Evolutionary conservation across 495 filamentous ascomycete genomes (phyloP), one percentile per base, ranked within the genome.

Genomic region (Penicillium antarcticum): DNA sequence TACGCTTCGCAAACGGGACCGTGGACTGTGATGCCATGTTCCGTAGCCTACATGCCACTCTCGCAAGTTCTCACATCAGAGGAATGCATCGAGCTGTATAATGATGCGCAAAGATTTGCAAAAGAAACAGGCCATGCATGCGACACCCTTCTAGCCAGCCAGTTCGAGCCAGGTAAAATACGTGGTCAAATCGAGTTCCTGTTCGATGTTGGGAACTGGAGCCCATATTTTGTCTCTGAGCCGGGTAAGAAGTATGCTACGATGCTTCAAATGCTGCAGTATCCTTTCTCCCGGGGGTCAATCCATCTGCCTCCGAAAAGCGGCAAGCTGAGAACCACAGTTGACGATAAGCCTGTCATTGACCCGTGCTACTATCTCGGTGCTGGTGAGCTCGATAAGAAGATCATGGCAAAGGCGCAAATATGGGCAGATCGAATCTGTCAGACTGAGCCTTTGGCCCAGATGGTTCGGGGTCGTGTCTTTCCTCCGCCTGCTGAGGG

Each of bases 181-280:
- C 60, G 74, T 1, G 78, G 78, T 5, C 79, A 81, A 39, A 56
- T 82, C 9, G 78, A 82, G 58, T 79, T 65, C 51, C 61, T 79
- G 48, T 75, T 79, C 37, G 73, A 79, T 36, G 55, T 74, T 4
- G 72, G 74, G 14, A 80, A 80, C 51, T 78, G 76, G 73, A 74
- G 62, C 34, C 65, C 73, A 13, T 66, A 64, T 24, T 76, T 70
- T 49, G 38, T 46, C 2, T 65, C 69, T 0, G 49, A 68, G n/a
- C 57, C 67, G 0, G 67, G 61, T 8, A 81, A 77, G 49, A 74
- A 75, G 45, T 80, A 80, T 45, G 74, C 60, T 5, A 79, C 73
- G 8, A 70, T 83, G 68, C 52, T 78, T 4, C 72, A 76, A 55
- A 80, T 82, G 59, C 65, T 81, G 4, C 77, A 81, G 55, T 75